Evolutionary conservation across 78 protist species (phyloP), one percentile per base, ranked within the genome.

Genomic region (Dictyostelium citrinum): DNA sequence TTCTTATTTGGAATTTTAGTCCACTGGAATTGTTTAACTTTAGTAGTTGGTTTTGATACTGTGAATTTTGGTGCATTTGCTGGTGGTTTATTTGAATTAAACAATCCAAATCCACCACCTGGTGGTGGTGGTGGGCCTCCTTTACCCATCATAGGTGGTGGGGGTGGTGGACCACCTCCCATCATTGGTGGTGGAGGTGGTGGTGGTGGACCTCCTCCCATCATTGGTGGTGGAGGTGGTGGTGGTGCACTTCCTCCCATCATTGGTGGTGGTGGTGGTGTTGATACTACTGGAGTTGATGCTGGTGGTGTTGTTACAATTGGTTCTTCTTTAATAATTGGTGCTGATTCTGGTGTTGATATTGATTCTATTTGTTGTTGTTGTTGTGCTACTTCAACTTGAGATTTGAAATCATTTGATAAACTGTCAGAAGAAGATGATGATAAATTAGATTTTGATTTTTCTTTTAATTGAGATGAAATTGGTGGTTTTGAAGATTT

Each of bases 21-120:
- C 97, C 97, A 95, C 60, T 95, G 83, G 45, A 95, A 46, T 55
- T 90, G 90, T 49, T 95, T 95, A 86, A 90, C 90, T 55, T 86
- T 86, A 6, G 31, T 51, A 0, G 83, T 14, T 70, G 97, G 97
- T 90, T 95, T 95, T 2, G 84, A 68, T 20, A 81, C 24, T 20
- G 45, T 41, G 83, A 83, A 82, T 71, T 84, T 80, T 24, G 86
- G 91, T 64, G 90, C 74, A 14, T 27, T 37, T n/a, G 90, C 55
- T 14, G 90, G 64, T 55, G 58, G 58, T 22, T 80, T 80, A 74
- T 75, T 75, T 5, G 61, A 35, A 16, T 35, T 78, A 2, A 41
- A 31, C 8, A 67, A 49, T 16, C 84, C 80, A 41, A 75, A n/a
- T 14, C 75, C 29, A 31, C 78, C 81, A 2, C 75, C 90, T 5